Evolutionary conservation across 306 rosid species (phyloP).

Genomic region (Spatholobus suberectus): DNA sequence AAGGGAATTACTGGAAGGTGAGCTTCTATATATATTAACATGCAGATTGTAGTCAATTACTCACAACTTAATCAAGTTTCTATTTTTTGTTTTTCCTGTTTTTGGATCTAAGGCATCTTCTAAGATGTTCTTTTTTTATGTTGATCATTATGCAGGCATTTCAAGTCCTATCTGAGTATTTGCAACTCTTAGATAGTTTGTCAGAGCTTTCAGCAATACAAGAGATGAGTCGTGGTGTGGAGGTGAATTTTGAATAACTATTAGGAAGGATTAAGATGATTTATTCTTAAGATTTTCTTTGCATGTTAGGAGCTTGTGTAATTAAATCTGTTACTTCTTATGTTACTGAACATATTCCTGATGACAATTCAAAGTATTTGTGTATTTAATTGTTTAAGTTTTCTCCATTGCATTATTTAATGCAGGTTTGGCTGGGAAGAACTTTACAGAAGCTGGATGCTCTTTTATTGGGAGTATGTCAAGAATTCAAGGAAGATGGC

Average conservation of each 20-base stretch:
- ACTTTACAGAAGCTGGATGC: constrained; percentile 95
- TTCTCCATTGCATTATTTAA: constrained; percentile 6
- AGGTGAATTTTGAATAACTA: constrained; percentile 64
- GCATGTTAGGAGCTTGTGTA: constrained; percentile 14
- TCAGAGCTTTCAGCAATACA: constrained; percentile 91
- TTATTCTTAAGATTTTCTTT: not conserved
- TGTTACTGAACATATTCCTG: constrained; percentile 22
- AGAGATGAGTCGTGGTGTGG: constrained; percentile 94
- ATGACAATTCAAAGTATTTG: constrained; percentile 24
- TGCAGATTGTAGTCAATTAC: constrained; percentile 36
- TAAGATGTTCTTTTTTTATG: constrained; percentile 26
- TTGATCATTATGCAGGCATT: constrained; percentile 76
- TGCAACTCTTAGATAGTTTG: constrained; percentile 90
- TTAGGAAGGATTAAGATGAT: constrained; percentile 33
- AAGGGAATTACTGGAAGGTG: constrained; percentile 96
- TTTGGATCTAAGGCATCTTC: constrained; percentile 30
- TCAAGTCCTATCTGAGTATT: constrained; percentile 94
- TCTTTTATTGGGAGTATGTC: constrained; percentile 92
- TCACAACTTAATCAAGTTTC: constrained; percentile 16
- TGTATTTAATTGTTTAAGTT: constrained; percentile 33
- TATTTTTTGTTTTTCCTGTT: constrained; percentile 6
- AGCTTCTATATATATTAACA: constrained; percentile 39
- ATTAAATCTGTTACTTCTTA: not conserved
- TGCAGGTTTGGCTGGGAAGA: constrained; percentile 93
- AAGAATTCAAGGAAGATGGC: constrained; percentile 87